Base-by-base conservation (phyloP, 1,284 basidiomycete genomes). In the Inonotus obliquus region DNA sequence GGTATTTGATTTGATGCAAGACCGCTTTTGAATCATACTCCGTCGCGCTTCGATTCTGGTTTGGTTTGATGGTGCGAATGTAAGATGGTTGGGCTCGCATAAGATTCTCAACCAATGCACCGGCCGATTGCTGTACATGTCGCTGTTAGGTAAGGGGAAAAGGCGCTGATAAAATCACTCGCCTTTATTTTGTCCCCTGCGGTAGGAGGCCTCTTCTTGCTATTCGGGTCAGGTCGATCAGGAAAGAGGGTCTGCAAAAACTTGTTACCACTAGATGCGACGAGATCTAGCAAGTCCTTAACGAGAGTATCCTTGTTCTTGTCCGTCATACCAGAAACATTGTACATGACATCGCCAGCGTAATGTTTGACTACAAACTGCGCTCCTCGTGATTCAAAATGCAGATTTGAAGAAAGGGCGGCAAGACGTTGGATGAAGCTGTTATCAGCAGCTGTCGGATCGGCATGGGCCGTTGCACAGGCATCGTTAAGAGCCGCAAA, bases 11-110 rank as follows among this genome's bases (percentile, higher is more conserved):
- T 77, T 99, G 97, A 78, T 99, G 96, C 48, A 99, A 80, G 65
- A 99, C 92, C 7, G 94, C 94, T 73, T 96, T 96, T 53, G 81
- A 82, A 71, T 99, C 96, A 74, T 97, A 99, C 77, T 99, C 97
- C 6, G 85, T 84, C 1, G 89, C 76, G 67, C 93, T 96, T 62
- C 96, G 89, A 73, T 98, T 97, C 79, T 98, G 92, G 74, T 99
- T 99, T 11, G 97, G 94, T 76, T 99, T 99, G 81, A 99, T 99
- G 4, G 97, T 99, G 65, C 97, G 92, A 68, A 99, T 99, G 76
- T 99, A 99, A 23, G 94, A 95, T 0, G 97, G 97, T 73, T 96
- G 95, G 35, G 94, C 92, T 65, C 89, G 91, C 94, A 95, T 96
- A 64, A 98, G 79, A 72, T 96, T 97, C 19, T 97, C 94, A 14